These are phyloP conservation scores for Coemansia sp. DNA, from an alignment of 192 early-diverging fungal species.

Conservation along the genomic window DNA sequence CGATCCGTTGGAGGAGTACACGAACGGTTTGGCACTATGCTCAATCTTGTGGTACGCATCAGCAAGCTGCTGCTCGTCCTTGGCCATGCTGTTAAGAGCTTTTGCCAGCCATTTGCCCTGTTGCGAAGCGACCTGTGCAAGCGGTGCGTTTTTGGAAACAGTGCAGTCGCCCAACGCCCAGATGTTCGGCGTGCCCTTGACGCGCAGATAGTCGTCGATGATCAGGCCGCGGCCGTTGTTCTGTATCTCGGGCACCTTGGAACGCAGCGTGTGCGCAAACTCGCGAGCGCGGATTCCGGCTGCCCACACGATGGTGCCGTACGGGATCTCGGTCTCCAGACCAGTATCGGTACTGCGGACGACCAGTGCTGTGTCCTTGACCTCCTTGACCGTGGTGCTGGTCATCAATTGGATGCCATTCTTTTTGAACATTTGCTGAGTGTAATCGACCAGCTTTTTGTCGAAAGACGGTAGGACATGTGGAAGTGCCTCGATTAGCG, in stretches of 20 bases:
- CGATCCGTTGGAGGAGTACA: slow-evolving; percentile 66
- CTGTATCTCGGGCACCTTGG: slow-evolving; percentile 47
- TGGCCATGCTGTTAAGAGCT: slow-evolving; percentile 67
- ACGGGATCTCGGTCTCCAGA: slow-evolving; percentile 55
- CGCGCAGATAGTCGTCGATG: slow-evolving; percentile 73
- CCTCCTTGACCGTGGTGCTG: slow-evolving; percentile 60
- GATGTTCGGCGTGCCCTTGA: slow-evolving; percentile 60
- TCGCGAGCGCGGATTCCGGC: slow-evolving; percentile 71
- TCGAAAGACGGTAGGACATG: slow-evolving; percentile 79
- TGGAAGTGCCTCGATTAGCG: slow-evolving; percentile 78
- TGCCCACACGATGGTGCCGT: slow-evolving; percentile 74
- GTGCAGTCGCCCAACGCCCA: slow-evolving; percentile 92
- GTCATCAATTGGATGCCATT: slow-evolving; percentile 76
- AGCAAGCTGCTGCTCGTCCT: slow-evolving; percentile 12
- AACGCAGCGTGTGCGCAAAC: slow-evolving; percentile 58
- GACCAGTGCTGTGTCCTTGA: slow-evolving; percentile 58
- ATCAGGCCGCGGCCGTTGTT: slow-evolving; percentile 59
- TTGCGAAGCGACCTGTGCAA: slow-evolving; percentile 87
- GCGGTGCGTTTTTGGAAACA: slow-evolving; percentile 70
- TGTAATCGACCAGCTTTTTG: slow-evolving; percentile 69
- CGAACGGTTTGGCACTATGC: slow-evolving; percentile 56
- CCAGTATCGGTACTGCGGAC: slow-evolving; percentile 47
- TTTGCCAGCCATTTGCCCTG: slow-evolving; percentile 86
- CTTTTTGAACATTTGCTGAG: slow-evolving; percentile 71
- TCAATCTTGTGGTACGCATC: slow-evolving; percentile 28